phyloP scores from a whole-genome alignment of 805 yeast species.

The Metschnikowia cerradonensis region DNA sequence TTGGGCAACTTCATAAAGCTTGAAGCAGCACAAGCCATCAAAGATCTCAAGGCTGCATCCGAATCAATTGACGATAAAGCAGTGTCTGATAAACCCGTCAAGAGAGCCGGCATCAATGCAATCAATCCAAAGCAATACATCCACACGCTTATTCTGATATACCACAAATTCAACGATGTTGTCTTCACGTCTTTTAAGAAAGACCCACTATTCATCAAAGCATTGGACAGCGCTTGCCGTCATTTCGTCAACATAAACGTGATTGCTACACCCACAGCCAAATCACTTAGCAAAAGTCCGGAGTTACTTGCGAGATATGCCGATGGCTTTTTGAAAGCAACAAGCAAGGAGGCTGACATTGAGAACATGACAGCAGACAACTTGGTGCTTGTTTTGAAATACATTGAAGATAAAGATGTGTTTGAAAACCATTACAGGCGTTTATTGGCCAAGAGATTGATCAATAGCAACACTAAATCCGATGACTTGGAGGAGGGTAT shows the following conservation, averaged over 20 bases:
- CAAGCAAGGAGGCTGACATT: constrained; percentile 63
- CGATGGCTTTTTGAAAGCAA: constrained; percentile 75
- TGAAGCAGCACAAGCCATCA: constrained; percentile 48
- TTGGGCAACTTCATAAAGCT: constrained; percentile 69
- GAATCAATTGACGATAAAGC: constrained; percentile 21
- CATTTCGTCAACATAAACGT: constrained; percentile 76
- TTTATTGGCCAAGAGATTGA: constrained; percentile 80
- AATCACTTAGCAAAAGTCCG: constrained; percentile 74
- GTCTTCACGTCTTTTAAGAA: constrained; percentile 65
- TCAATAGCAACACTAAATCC: constrained; percentile 78
- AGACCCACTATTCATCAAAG: constrained; percentile 75
- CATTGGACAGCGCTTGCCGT: constrained; percentile 86
- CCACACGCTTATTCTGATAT: constrained; percentile 67
- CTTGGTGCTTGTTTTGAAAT: constrained; percentile 80
- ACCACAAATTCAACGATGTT: constrained; percentile 60
- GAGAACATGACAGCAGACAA: constrained; percentile 80
- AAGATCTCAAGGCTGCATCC: constrained; percentile 42
- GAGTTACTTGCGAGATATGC: constrained; percentile 87
- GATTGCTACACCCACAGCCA: constrained; percentile 66
- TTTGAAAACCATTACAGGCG: constrained; percentile 93
- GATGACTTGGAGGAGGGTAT: constrained; percentile 83
- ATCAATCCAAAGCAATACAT: constrained; percentile 78
- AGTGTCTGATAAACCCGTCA: constrained; percentile 16
- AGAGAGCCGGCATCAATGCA: constrained; percentile 19
- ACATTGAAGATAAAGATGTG: constrained; percentile 89